These are phyloP conservation scores for Cyberlindnera bimundalis DNA, from an alignment of 805 yeast species.

Conservation along the genomic window DNA sequence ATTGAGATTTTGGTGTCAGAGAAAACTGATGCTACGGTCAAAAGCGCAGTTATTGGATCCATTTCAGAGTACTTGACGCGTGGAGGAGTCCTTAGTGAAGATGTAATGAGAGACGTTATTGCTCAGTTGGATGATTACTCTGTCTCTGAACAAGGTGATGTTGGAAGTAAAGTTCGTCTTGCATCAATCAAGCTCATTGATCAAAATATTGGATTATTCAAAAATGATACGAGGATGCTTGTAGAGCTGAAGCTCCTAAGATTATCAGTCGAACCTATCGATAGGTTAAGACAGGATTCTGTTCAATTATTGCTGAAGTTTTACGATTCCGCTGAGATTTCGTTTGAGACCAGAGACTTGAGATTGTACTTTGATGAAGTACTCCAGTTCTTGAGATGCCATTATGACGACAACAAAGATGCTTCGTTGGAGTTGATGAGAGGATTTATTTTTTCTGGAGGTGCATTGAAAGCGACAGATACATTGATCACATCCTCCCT, in stretches of 20 bases:
- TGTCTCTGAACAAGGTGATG: constrained; percentile 80
- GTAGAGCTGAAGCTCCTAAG: constrained; percentile 43
- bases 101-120: constrained; percentile 20
- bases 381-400: constrained; percentile 23
- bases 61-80: constrained; percentile 12
- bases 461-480: constrained; percentile 52
- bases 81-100: constrained; percentile 2
- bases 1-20: constrained; percentile 20
- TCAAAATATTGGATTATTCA: constrained; percentile 24
- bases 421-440: constrained; percentile 43
- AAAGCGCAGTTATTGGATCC: constrained; percentile 17
- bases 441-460: constrained; percentile 53
- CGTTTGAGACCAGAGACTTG: constrained; percentile 14
- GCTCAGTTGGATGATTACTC: constrained; percentile 71
- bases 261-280: constrained; percentile 62
- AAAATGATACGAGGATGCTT: constrained; percentile 6
- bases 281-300: constrained; percentile 45
- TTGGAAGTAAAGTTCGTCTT: constrained; percentile 72
- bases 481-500: constrained; percentile 42
- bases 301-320: constrained; percentile 34
- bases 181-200: constrained; percentile 43
- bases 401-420: constrained; percentile 15
- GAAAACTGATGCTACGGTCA: constrained; percentile 23
- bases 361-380: constrained; percentile 30
- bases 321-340: constrained; percentile 21